These are phyloP conservation scores for Pestalotiopsis fici DNA, from an alignment of 2,329 filamentous ascomycete genomes.

Conservation along the genomic window DNA sequence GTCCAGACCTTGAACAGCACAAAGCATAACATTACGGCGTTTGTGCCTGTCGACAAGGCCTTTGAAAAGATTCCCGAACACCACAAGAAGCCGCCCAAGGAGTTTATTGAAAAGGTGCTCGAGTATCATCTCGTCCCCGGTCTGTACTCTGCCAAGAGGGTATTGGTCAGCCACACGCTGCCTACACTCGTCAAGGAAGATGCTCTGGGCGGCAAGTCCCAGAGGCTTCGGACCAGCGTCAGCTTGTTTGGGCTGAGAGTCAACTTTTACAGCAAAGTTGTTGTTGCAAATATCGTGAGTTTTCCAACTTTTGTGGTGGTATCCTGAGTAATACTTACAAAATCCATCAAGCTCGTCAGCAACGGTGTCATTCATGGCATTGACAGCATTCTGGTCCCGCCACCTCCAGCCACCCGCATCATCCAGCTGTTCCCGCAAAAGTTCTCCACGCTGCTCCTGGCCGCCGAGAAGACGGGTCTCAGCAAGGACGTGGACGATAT, in stretches of 20 bases:
- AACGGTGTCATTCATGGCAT: slow-evolving; percentile 84
- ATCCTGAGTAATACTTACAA: not conserved
- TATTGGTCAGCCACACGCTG: slow-evolving; percentile 74
- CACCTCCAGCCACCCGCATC: slow-evolving; percentile 55
- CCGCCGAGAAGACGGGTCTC: slow-evolving; percentile 73
- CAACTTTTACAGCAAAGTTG: slow-evolving; percentile 76
- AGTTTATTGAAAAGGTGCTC: slow-evolving; percentile 68
- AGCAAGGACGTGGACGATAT: slow-evolving; percentile 58
- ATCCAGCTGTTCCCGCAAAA: slow-evolving; percentile 68
- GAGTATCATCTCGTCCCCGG: slow-evolving; percentile 75
- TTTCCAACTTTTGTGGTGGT: not conserved
- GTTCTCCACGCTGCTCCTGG: slow-evolving; percentile 80
- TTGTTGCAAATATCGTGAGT: slow-evolving; percentile 70
- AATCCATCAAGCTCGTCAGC: slow-evolving; percentile 56
- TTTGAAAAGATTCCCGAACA: slow-evolving; percentile 63
- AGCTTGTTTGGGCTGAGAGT: slow-evolving; percentile 64
- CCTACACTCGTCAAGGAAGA: slow-evolving; percentile 65
- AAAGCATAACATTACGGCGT: slow-evolving; percentile 74
- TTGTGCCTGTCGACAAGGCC: slow-evolving; percentile 76
- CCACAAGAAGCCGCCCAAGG: slow-evolving; percentile 63
- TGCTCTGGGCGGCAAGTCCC: slow-evolving; percentile 63
- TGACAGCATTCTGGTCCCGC: slow-evolving; percentile 75
- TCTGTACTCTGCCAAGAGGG: slow-evolving; percentile 63
- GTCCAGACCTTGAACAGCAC: slow-evolving; percentile 76
- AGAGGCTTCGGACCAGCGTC: slow-evolving; percentile 72